Evolutionary conservation across 2,329 filamentous ascomycete species (phyloP).

Genomic region (Nigrograna mackinnonii): DNA sequence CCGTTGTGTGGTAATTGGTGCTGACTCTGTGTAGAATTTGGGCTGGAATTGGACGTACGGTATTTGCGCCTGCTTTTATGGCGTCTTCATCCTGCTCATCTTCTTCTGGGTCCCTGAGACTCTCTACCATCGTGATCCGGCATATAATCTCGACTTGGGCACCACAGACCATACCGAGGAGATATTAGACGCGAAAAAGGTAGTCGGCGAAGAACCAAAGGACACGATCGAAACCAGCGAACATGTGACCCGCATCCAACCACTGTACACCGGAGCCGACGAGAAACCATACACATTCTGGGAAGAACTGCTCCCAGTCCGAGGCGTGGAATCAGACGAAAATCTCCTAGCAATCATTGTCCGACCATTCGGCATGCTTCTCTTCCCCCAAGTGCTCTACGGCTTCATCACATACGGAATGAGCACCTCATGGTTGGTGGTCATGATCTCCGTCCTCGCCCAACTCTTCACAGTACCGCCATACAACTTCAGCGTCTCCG

Average conservation of each 20-base stretch:
- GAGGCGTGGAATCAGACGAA: conserved; percentile 21
- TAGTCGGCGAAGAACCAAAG: conserved; percentile 15
- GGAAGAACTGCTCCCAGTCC: conserved; percentile 18
- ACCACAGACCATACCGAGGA: conserved; percentile 22
- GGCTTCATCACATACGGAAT: conserved; percentile 28
- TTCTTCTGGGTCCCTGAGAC: conserved; percentile 84
- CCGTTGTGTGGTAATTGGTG: not conserved
- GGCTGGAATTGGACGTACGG: conserved; percentile 74
- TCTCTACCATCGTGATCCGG: conserved; percentile 68
- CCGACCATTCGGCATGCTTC: conserved; percentile 34
- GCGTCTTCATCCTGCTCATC: conserved; percentile 80
- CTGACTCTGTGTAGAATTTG: conserved; percentile 40
- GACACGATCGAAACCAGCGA: conserved; percentile 10
- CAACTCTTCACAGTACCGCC: conserved; percentile 32
- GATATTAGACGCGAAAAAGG: conserved; percentile 15
- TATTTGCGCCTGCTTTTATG: conserved; percentile 62
- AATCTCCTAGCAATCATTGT: conserved; percentile 27
- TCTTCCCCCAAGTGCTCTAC: conserved; percentile 30
- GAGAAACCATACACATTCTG: conserved; percentile 24
- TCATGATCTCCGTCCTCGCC: conserved; percentile 24
- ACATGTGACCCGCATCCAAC: conserved; percentile 5
- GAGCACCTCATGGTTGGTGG: conserved; percentile 28
- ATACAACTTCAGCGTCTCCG: conserved; percentile 29
- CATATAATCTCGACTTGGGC: conserved; percentile 69
- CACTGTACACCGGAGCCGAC: conserved; percentile 22